Evolutionary conservation across 2,329 filamentous ascomycete genomes (phyloP), one percentile per base, ranked within the genome.

Genomic region (Sclerotiophoma versabilis): DNA sequence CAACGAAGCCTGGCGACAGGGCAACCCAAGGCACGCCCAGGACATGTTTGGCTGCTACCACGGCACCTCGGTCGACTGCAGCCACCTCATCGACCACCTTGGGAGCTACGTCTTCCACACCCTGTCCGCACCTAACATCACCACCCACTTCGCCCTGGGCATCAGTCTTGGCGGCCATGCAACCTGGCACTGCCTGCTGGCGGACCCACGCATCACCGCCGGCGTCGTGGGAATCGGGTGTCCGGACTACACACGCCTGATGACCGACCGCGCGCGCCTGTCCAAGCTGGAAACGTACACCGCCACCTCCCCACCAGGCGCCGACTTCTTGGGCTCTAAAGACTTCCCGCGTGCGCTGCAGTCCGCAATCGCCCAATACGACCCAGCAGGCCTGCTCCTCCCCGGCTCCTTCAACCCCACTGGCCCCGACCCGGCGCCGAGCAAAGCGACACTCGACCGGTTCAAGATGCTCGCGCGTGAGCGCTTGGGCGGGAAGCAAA

Each of bases 41-140:
- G 95, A 99, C 74, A 96, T 99, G 92, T 92, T 95, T 71, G 87
- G 85, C 25, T 85, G 86, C 57, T 88, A 93, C 55, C 84, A 84
- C 61, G 86, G 85, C 46, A 93, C 90, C 0, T 88, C 89, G 12
- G 76, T 79, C n/a, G 93, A 98, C 73, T 87, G 88, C 27, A 85
- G 83, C 14, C 80, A 87, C 9, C 77, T 98, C 58, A 88, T 98
- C 62, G 88, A 92, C 64, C 84, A 92, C 50, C 79, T 96, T 2
- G 85, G 85, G n/a, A 86, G 86, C 0, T 96, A 93, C 69, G 77
- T 95, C 19, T 89, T 90, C 65, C 81, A 82, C 4, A 76, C 76
- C 8, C 58, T 62, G 12, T 63, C 58, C 54, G 59, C 77, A 1
- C 75, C 78, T n/a, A 73, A 63, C 5, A 80, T 87, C 43, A 75